A percentile compares a stretch with the other conserved stretches of the same genome.
These are phyloP conservation scores for Clarireedia hainanense DNA, from an alignment of 2,329 filamentous ascomycete species.

Conservation along the genomic window DNA sequence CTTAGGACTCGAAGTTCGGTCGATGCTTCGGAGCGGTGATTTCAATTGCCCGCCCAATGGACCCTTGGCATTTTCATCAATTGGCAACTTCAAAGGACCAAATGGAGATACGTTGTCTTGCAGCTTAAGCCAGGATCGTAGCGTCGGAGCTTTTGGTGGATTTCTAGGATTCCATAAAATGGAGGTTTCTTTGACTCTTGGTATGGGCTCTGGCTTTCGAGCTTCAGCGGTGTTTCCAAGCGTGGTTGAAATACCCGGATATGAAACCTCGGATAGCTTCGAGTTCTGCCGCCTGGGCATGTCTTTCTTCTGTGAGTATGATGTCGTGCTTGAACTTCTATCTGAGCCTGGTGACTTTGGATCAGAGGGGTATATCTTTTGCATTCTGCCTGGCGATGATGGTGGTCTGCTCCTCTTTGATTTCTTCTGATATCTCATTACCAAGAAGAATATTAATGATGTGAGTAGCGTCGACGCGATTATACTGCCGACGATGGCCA, in stretches of 20 bases:
- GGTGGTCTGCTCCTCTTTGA: background rate
- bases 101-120: slow-evolving; percentile 22
- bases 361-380: background rate
- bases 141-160: slow-evolving; percentile 19
- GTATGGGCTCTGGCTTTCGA: background rate
- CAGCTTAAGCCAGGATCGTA: slow-evolving; percentile 20
- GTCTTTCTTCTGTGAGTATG: background rate
- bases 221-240: background rate
- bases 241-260: background rate
- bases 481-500: slow-evolving; percentile 36
- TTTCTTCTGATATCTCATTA: slow-evolving; percentile 27
- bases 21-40: slow-evolving; percentile 9
- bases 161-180: slow-evolving; percentile 22
- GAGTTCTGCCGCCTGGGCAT: background rate
- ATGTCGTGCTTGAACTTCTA: background rate
- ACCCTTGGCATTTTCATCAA: slow-evolving; percentile 12
- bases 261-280: no score
- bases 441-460: slow-evolving; percentile 31
- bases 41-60: slow-evolving; percentile 22
- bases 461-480: slow-evolving; percentile 36
- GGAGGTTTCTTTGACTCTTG: slow-evolving; percentile 17
- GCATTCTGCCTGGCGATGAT: background rate
- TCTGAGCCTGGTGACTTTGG: background rate
- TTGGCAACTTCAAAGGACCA: slow-evolving; percentile 19
- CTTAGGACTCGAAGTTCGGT: no score